phyloP scores from a whole-genome alignment of 345 rosid genomes.

The Aquilaria sinensis region DNA sequence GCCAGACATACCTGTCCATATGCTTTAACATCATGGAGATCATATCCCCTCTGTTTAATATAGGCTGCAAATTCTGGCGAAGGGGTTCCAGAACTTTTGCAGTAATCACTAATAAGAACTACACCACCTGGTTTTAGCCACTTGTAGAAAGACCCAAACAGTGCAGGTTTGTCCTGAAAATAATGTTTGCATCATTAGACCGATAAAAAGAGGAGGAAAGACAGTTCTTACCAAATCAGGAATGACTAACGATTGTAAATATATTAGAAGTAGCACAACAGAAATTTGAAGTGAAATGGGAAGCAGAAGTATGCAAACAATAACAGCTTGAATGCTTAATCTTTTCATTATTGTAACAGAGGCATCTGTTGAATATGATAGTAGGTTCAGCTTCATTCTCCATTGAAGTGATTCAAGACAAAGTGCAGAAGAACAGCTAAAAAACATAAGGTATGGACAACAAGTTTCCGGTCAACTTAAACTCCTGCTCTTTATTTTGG shows the following conservation, averaged over 20 bases:
- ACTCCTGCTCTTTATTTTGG: too few relatives aligned
- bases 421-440: too few relatives aligned
- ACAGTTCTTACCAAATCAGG: neutral
- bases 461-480: too few relatives aligned
- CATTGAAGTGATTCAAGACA: too few relatives aligned
- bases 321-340: too few relatives aligned
- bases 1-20: conserved; percentile 66
- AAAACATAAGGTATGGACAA: too few relatives aligned
- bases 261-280: neutral
- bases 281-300: too few relatives aligned
- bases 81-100: conserved; percentile 65
- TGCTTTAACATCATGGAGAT: conserved; percentile 73
- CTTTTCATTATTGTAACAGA: too few relatives aligned
- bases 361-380: too few relatives aligned
- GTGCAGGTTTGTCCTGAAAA: conserved; percentile 84
- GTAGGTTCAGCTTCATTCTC: too few relatives aligned
- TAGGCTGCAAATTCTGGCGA: conserved; percentile 61
- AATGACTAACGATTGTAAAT: neutral
- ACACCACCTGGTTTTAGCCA: conserved; percentile 97
- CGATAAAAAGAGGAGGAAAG: conserved; percentile 5
- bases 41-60: conserved; percentile 88
- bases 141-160: conserved; percentile 79
- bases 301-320: too few relatives aligned
- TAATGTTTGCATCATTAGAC: neutral
- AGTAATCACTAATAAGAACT: conserved; percentile 91